phyloP scores from a whole-genome alignment of 768 basidiomycete genomes.

The Suillus brevipes region DNA sequence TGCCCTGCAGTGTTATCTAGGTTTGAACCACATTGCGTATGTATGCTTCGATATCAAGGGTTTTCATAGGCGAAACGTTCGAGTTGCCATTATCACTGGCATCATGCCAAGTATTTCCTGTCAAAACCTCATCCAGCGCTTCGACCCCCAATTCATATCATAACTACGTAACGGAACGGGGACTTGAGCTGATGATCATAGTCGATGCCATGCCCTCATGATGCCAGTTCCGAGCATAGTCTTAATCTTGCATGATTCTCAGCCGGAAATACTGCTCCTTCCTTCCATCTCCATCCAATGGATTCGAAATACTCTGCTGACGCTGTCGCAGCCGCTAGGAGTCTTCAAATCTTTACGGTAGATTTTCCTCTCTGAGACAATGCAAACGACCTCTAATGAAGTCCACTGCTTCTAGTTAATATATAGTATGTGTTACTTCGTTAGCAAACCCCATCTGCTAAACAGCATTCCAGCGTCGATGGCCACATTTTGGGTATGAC shows the following conservation, averaged over 20 bases:
- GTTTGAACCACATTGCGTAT: neutral
- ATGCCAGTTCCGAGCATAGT: neutral
- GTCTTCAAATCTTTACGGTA: neutral
- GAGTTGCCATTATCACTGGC: neutral
- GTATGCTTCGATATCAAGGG: neutral
- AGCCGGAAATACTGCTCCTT: neutral
- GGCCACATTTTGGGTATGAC: slow-evolving; percentile 9
- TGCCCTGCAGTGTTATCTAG: too few species aligned
- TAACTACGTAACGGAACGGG: neutral
- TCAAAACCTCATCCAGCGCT: neutral
- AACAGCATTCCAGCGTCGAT: neutral
- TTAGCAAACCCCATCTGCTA: neutral
- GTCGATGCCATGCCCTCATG: neutral
- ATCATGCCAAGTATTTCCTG: too few species aligned
- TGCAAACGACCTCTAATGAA: neutral
- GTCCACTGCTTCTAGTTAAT: neutral
- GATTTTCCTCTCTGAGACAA: neutral
- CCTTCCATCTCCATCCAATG: neutral
- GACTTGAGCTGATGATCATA: neutral
- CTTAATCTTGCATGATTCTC: neutral
- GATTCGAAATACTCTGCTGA: neutral
- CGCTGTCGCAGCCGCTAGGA: neutral
- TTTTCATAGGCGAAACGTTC: neutral
- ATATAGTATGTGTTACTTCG: neutral
- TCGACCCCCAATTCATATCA: neutral